phyloP scores from a whole-genome alignment of 441 rosid genomes.

The Populus hybrid region DNA sequence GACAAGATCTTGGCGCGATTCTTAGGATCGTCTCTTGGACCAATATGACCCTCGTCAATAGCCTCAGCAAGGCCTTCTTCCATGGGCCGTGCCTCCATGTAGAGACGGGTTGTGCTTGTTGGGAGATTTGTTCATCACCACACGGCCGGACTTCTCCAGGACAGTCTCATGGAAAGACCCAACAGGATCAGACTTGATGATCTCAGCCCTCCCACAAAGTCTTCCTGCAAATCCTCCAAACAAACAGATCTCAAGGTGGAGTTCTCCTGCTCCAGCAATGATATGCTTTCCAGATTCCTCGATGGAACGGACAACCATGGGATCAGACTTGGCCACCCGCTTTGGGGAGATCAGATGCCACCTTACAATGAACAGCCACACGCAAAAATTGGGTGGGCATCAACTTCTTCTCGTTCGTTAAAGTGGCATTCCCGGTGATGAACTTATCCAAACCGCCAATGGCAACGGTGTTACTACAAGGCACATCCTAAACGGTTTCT shows the following conservation, averaged over 20 bases:
- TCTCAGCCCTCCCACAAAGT: constrained; percentile 56
- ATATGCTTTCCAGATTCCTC: constrained; percentile 52
- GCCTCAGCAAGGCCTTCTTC: constrained; percentile 43
- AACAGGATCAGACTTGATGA: constrained; percentile 43
- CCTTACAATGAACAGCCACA: constrained; percentile 55
- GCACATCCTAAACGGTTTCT: constrained; percentile 64
- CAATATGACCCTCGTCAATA: constrained; percentile 45
- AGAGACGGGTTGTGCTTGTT: constrained; percentile 53
- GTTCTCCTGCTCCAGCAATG: constrained; percentile 16
- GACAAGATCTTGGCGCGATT: constrained; percentile 41
- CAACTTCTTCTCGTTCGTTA: constrained; percentile 56
- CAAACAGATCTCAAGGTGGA: constrained; percentile 48
- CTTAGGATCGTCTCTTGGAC: constrained; percentile 55
- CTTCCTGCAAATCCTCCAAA: constrained; percentile 37
- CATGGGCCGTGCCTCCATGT: constrained; percentile 40
- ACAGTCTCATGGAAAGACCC: constrained; percentile 53
- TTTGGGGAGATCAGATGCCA: constrained; percentile 53
- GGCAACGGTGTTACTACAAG: constrained; percentile 61
- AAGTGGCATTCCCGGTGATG: constrained; percentile 55
- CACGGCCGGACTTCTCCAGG: constrained; percentile 41
- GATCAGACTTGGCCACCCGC: constrained; percentile 50
- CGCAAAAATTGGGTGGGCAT: constrained; percentile 53
- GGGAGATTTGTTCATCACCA: constrained; percentile 49
- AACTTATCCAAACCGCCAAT: constrained; percentile 54
- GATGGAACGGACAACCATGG: constrained; percentile 46